A percentile compares a stretch with the other conserved stretches of the same genome.
Evolutionary conservation across 257 asterid genomes (phyloP).

Genomic region (Nicotiana otophora): DNA sequence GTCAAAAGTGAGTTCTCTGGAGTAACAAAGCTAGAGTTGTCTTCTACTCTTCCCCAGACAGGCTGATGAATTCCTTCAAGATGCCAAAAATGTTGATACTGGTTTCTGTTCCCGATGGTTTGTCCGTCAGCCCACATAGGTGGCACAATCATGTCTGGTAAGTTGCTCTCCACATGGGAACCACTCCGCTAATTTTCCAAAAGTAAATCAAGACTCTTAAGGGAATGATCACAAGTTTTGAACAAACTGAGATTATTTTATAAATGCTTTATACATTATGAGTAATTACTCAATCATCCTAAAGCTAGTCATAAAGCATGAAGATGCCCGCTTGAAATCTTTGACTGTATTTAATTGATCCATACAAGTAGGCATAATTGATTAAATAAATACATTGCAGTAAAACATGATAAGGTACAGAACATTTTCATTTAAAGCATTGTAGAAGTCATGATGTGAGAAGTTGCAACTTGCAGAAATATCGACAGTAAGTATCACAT

Average conservation of each 20-base stretch:
- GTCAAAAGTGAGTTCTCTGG: conserved; percentile 58
- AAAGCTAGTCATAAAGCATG: neutral
- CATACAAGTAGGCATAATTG: neutral
- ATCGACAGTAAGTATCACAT: neutral
- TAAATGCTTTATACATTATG: neutral
- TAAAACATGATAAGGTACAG: neutral
- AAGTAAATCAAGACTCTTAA: neutral
- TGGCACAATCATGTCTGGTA: conserved; percentile 44
- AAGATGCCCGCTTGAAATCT: neutral
- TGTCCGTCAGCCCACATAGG: conserved; percentile 59
- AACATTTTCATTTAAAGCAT: neutral
- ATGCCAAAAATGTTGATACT: conserved; percentile 55
- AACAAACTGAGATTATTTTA: neutral
- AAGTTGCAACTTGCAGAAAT: neutral
- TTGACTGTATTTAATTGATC: no score
- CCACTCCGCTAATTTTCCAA: conserved; percentile 39
- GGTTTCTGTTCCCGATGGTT: conserved; percentile 50
- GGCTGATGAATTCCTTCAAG: conserved; percentile 54
- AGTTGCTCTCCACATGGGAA: conserved; percentile 41
- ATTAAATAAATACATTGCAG: neutral
- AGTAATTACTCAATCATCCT: neutral
- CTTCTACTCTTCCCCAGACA: conserved; percentile 47
- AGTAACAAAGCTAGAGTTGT: conserved; percentile 47
- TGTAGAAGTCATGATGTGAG: neutral
- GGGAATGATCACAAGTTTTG: neutral